A percentile compares a stretch with the other conserved stretches of the same genome.
These are phyloP conservation scores for Acer negundo DNA, from an alignment of 345 rosid species.

Conservation along the genomic window DNA sequence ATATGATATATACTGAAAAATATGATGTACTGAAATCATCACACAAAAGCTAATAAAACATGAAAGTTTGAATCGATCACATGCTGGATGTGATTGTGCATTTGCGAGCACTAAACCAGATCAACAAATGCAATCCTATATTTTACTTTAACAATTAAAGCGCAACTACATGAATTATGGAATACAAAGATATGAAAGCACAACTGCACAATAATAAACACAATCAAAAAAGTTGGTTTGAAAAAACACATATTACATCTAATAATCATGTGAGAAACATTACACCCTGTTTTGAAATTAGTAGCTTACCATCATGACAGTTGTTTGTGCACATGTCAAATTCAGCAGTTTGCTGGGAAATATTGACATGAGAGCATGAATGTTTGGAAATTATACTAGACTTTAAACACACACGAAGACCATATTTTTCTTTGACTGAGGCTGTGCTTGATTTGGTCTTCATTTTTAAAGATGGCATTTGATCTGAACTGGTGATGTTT, in stretches of 20 bases:
- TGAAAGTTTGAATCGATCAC: background rate
- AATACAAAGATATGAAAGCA: slow-evolving; percentile 3
- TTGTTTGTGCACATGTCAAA: slow-evolving; percentile 27
- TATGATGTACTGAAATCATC: background rate
- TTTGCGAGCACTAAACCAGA: background rate
- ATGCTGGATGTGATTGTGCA: background rate
- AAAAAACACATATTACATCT: background rate
- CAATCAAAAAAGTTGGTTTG: background rate
- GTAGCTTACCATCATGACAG: slow-evolving; percentile 42
- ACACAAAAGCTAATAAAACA: background rate
- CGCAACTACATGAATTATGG: background rate
- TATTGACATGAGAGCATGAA: slow-evolving; percentile 37
- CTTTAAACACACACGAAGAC: slow-evolving; percentile 54
- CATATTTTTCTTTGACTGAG: slow-evolving; percentile 46
- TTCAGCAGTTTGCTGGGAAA: slow-evolving; percentile 39
- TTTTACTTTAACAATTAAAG: background rate
- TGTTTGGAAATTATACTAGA: slow-evolving; percentile 56
- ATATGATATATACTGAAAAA: background rate
- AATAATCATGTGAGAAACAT: background rate
- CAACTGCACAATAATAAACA: background rate
- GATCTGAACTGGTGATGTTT: slow-evolving; percentile 35
- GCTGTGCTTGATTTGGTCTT: slow-evolving; percentile 49
- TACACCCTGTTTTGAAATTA: background rate
- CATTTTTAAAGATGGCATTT: slow-evolving; percentile 80
- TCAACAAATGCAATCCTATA: background rate